A percentile compares a stretch with the other conserved stretches of the same genome.
Evolutionary conservation across 2,329 filamentous ascomycete genomes (phyloP).

Genomic region (Fusarium coffeatum): DNA sequence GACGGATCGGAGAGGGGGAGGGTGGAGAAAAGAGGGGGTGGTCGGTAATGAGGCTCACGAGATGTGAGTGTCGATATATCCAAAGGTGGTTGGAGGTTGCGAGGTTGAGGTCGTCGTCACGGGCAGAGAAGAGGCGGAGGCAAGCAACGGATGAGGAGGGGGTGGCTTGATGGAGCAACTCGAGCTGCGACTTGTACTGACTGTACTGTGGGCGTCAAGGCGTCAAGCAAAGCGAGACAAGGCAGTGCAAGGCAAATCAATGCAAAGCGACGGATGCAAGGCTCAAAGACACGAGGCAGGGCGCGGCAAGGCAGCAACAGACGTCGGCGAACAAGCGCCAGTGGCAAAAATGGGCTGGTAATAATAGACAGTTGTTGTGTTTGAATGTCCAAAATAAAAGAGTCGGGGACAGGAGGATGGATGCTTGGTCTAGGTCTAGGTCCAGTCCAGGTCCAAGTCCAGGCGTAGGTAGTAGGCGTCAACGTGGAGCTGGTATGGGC

Average conservation of each 20-base stretch:
- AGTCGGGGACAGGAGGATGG: conserved; percentile 34
- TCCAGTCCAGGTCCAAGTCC: conserved; percentile 32
- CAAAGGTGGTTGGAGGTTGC: conserved; percentile 38
- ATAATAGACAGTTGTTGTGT: conserved; percentile 22
- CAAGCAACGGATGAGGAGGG: conserved; percentile 44
- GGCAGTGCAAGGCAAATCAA: conserved; percentile 33
- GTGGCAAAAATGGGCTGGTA: conserved; percentile 29
- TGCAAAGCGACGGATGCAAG: conserved; percentile 28
- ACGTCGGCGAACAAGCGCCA: conserved; percentile 34
- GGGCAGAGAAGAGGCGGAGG: conserved; percentile 39
- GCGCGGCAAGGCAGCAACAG: conserved; percentile 32
- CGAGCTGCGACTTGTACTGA: conserved; percentile 38
- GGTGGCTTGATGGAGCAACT: conserved; percentile 47
- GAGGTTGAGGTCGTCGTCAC: conserved; percentile 45
- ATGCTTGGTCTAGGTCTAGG: conserved; percentile 39
- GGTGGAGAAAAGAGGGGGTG: conserved; percentile 35
- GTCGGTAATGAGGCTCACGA: conserved; percentile 40
- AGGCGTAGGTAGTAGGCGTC: conserved; percentile 20
- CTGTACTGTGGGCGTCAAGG: conserved; percentile 37
- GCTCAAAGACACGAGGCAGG: conserved; percentile 23
- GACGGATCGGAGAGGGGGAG: conserved; percentile 32
- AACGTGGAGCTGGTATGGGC: conserved; percentile 32
- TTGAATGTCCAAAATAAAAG: conserved; percentile 30
- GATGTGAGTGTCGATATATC: conserved; percentile 30
- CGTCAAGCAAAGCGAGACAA: conserved; percentile 31